Base-by-base conservation (phyloP, 1,284 basidiomycete genomes). In the Pholiota adiposa region DNA sequence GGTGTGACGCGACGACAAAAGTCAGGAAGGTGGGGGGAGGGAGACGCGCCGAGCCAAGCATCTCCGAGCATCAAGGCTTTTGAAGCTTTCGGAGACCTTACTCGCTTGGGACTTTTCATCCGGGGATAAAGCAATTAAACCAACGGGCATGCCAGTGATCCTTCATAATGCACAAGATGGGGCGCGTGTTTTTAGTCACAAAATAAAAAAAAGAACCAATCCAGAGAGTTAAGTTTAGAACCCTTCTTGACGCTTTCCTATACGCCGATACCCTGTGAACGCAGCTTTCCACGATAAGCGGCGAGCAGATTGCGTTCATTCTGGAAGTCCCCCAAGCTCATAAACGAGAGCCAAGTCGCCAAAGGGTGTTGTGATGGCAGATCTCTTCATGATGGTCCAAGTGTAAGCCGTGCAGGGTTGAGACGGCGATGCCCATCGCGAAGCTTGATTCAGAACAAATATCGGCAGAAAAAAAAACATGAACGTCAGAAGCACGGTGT, bases 111-210 rank as follows among this genome's bases (percentile, higher is more conserved):
- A 16, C 19, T 67, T 65, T 11, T 69, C 38, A 53, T 56, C 48
- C 18, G 54, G 54, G 48, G 54, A 53, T 59, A 54, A 48, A 50
- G 51, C 43, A 59, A 56, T 57, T 34, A 53, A 58, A 21, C 29
- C 23, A 52, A 44, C 25, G 33, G 33, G 33, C 56, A 38, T 54
- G 59, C 59, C 59, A 57, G 19, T 14, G 54, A 49, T 56, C 54
- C 59, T 61, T 59, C 48, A 34, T 40, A 70, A n/a, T n/a, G n/a
- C n/a, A n/a, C n/a, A n/a, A 71, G 16, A 69, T 69, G 49, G 69
- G 65, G 48, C 59, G 36, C 33, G 19, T 51, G 41, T 29, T 57
- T 27, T 33, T 63, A 51, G 33, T 34, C 31, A 53, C 51, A 43
- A 41, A 29, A 18, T 43, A 34, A 8, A 25, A 19, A 38, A 53